A percentile compares a stretch with the other conserved stretches of the same genome.
Evolutionary conservation across 139 green algal genomes (phyloP).

Genomic region (Volvox reticuliferus): DNA sequence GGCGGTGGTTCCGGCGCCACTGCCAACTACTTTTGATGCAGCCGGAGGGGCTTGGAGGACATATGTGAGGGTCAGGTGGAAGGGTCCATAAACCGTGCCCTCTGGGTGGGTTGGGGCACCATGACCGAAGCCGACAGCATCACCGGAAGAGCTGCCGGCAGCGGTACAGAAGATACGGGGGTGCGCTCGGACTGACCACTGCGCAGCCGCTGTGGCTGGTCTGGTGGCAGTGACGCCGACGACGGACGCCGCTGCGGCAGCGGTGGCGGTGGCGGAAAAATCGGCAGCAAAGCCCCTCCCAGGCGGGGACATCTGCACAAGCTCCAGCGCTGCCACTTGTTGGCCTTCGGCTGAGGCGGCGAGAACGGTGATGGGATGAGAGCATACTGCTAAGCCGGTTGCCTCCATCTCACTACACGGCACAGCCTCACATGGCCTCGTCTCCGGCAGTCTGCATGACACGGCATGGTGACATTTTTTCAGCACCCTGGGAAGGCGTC

Average conservation of each 20-base stretch:
- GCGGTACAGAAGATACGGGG: neutral
- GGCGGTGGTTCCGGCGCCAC: neutral
- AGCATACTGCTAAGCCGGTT: too few relatives aligned
- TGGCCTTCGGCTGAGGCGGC: neutral
- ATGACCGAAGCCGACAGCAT: neutral
- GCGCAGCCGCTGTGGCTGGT: neutral
- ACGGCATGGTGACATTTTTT: too few relatives aligned
- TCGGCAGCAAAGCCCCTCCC: too few relatives aligned
- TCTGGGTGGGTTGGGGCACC: neutral
- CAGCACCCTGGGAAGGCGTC: too few relatives aligned
- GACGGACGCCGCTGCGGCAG: neutral
- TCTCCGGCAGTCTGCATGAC: too few relatives aligned
- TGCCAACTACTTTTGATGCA: neutral
- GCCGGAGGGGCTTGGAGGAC: too few relatives aligned
- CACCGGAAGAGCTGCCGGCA: neutral
- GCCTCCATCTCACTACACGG: too few relatives aligned
- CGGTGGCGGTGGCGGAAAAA: neutral
- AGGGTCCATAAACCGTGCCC: neutral
- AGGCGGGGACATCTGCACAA: too few relatives aligned
- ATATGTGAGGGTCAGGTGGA: neutral
- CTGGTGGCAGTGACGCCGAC: neutral
- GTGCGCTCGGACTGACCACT: neutral
- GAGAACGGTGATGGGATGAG: too few relatives aligned
- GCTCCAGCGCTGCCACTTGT: neutral
- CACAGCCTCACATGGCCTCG: too few relatives aligned